Conservation (phyloP, 1,139 yeast genomes). For the Blastobotrys persicus region DNA sequence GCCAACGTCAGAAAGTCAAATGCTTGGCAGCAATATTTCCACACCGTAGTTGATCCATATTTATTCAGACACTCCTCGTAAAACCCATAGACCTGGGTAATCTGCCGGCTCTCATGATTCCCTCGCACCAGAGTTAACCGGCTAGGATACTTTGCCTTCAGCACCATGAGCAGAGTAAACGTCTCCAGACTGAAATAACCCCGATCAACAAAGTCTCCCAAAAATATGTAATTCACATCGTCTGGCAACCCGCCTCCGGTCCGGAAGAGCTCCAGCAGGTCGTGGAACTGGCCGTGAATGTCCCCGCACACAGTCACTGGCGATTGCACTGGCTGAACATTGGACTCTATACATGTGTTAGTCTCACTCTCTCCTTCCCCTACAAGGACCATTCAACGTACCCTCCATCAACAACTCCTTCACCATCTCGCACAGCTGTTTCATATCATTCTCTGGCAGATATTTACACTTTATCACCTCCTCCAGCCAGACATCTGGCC, state of each 20-base stretch:
- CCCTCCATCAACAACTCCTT: conserved; percentile 86
- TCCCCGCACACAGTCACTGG: conserved; percentile 99
- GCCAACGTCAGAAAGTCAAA: conserved; percentile 91
- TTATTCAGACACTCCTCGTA: conserved; percentile 88
- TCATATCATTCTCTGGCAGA: conserved; percentile 90
- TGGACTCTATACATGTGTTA: conserved; percentile 49
- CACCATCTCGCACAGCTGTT: conserved; percentile 90
- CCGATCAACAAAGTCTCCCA: conserved; percentile 97
- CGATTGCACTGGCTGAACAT: conserved; percentile 92
- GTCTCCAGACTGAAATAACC: conserved; percentile 94
- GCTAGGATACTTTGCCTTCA: conserved; percentile 78
- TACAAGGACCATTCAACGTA: neutral
- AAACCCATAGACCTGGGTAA: conserved; percentile 93
- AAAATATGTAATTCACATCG: conserved; percentile 68
- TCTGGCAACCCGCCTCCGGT: conserved; percentile 94
- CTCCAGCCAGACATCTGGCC: conserved; percentile 96
- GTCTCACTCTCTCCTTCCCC: neutral
- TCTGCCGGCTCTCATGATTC: conserved; percentile 91
- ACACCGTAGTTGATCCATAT: conserved; percentile 93
- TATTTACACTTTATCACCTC: conserved; percentile 88
- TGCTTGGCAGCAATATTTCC: conserved; percentile 97
- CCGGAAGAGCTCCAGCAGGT: conserved; percentile 82
- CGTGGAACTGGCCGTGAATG: conserved; percentile 98
- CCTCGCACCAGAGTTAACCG: conserved; percentile 88
- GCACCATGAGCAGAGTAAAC: conserved; percentile 83